These are phyloP conservation scores for Eremochloa ophiuroides DNA, from an alignment of 176 grass and related monocot genomes.

Conservation along the genomic window DNA sequence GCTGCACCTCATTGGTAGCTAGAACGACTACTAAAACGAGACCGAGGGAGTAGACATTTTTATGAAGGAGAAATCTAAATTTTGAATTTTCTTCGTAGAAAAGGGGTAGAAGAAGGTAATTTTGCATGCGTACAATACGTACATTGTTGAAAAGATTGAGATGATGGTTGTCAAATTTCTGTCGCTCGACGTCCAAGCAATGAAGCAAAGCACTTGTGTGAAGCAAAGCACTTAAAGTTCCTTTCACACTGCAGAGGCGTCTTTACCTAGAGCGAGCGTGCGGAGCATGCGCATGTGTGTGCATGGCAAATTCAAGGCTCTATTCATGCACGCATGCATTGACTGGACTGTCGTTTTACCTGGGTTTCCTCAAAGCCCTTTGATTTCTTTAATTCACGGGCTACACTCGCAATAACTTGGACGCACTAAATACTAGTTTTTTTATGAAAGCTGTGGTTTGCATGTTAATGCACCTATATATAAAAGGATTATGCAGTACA, in stretches of 20 bases:
- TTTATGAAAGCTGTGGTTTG: too few relatives aligned
- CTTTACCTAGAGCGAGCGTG: slow-evolving; percentile 72
- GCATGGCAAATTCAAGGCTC: slow-evolving; percentile 45
- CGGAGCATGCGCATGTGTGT: neutral
- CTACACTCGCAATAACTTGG: neutral
- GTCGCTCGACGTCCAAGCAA: slow-evolving; percentile 1
- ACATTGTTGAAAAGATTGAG: slow-evolving; percentile 49
- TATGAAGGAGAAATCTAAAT: too few relatives aligned
- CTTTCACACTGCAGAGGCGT: slow-evolving; percentile 41
- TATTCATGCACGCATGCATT: slow-evolving; percentile 15
- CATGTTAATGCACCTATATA: too few relatives aligned
- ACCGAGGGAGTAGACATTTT: too few relatives aligned
- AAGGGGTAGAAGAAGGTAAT: neutral
- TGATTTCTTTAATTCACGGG: slow-evolving; percentile 41
- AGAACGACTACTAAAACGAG: too few relatives aligned
- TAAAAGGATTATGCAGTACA: too few relatives aligned
- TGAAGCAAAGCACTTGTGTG: too few relatives aligned
- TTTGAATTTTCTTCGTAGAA: neutral
- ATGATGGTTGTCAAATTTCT: slow-evolving; percentile 51
- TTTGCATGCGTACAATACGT: slow-evolving; percentile 43
- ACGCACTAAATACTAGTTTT: slow-evolving; percentile 24
- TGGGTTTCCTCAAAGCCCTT: slow-evolving; percentile 56
- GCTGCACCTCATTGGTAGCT: too few relatives aligned
- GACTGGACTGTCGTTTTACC: slow-evolving; percentile 18
- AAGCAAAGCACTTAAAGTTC: slow-evolving; percentile 4